phyloP scores from a whole-genome alignment of 2,329 filamentous ascomycete species.

The Onygenales sp. region DNA sequence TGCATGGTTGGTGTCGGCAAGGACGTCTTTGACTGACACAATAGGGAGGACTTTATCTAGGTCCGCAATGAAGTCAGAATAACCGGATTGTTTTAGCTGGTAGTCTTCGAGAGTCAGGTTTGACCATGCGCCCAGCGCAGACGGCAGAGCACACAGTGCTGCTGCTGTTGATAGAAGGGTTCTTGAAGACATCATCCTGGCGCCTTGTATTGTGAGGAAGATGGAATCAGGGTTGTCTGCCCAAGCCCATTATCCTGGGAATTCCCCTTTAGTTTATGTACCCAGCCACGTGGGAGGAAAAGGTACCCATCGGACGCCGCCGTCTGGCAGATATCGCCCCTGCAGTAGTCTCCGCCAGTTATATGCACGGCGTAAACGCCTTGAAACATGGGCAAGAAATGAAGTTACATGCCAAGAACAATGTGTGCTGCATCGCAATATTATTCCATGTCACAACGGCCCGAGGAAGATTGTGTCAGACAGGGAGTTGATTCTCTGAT shows the following conservation, averaged over 20 bases:
- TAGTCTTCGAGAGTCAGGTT: slow-evolving; percentile 1
- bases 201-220: neutral
- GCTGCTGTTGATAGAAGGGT: neutral
- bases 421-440: no score
- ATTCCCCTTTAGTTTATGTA: neutral
- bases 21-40: slow-evolving; percentile 1
- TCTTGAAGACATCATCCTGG: neutral
- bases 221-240: no score
- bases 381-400: no score
- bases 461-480: no score
- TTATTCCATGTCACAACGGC: no score
- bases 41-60: slow-evolving; percentile 1
- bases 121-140: neutral
- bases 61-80: neutral
- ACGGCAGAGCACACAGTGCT: slow-evolving; percentile 1
- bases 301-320: neutral
- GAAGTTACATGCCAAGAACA: no score
- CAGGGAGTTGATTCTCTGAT: no score
- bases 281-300: neutral
- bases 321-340: neutral
- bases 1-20: neutral
- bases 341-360: no score
- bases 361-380: no score
- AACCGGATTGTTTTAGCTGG: neutral
- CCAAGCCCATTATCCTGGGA: no score